phyloP scores from a whole-genome alignment of 2,329 filamentous ascomycete genomes.

The Ophiostoma triangulosporum region DNA sequence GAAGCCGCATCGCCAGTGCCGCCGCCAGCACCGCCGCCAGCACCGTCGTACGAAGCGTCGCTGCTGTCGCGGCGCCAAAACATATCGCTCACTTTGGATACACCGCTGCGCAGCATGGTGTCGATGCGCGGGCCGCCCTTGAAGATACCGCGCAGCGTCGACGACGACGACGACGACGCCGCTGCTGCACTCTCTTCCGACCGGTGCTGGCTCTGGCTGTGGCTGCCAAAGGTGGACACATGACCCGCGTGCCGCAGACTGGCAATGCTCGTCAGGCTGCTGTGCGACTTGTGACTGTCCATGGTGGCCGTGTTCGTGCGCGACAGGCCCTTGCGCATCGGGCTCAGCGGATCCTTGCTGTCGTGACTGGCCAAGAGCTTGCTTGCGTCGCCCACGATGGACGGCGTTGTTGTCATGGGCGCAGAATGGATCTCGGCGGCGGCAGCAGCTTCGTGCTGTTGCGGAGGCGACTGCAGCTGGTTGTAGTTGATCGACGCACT shows the following conservation, averaged over 20 bases:
- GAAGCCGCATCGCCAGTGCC: slow-evolving; percentile 8
- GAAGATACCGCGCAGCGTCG: slow-evolving; percentile 6
- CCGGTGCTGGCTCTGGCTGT: neutral
- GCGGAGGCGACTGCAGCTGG: slow-evolving; percentile 10
- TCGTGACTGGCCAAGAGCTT: slow-evolving; percentile 11
- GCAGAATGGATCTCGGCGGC: neutral
- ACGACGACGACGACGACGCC: neutral
- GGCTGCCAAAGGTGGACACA: slow-evolving; percentile 14
- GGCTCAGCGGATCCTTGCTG: slow-evolving; percentile 23
- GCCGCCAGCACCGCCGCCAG: neutral
- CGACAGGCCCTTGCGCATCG: slow-evolving; percentile 23
- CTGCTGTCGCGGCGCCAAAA: slow-evolving; percentile 40
- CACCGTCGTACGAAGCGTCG: slow-evolving; percentile 4
- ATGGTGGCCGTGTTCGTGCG: slow-evolving; percentile 23
- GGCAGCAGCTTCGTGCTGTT: neutral
- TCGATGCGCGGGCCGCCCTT: slow-evolving; percentile 50
- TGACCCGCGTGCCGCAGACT: slow-evolving; percentile 28
- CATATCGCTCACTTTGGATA: slow-evolving; percentile 43
- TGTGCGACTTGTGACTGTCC: slow-evolving; percentile 34
- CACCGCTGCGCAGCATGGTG: slow-evolving; percentile 49
- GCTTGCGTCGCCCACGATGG: neutral
- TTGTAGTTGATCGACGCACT: neutral
- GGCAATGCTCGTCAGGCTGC: slow-evolving; percentile 34
- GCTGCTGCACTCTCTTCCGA: slow-evolving; percentile 2
- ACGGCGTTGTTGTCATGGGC: neutral